Evolutionary conservation across 129 eudicot genomes (phyloP).

Genomic region (Sambucus nigra): DNA sequence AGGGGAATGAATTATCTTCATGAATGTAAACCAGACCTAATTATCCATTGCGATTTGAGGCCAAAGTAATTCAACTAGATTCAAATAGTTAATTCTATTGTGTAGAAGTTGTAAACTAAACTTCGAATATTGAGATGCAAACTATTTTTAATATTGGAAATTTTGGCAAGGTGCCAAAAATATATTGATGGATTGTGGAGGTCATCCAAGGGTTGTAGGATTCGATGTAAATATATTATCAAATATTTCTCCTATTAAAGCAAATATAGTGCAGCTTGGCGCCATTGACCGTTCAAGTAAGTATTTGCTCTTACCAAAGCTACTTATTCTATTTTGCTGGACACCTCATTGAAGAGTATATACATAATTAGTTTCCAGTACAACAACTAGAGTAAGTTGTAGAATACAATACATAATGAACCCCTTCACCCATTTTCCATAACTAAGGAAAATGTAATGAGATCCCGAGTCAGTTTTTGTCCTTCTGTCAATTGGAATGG

Average conservation of each 20-base stretch:
- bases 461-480: too few species aligned
- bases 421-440: too few species aligned
- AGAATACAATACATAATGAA: too few species aligned
- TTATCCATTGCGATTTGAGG: constrained; percentile 83
- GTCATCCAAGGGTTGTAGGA: constrained; percentile 84
- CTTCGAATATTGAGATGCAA: constrained; percentile 8
- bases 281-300: constrained; percentile 60
- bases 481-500: too few species aligned
- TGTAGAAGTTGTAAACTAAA: too few species aligned
- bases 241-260: constrained; percentile 59
- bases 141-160: constrained; percentile 65
- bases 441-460: too few species aligned
- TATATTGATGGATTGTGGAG: constrained; percentile 93
- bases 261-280: constrained; percentile 50
- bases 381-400: too few species aligned
- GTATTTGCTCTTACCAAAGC: constrained; percentile 7
- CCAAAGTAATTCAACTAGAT: constrained; percentile 90
- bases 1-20: constrained; percentile 98
- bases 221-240: constrained; percentile 61
- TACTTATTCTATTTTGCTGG: neutral
- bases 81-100: constrained; percentile 24
- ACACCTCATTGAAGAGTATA: too few species aligned
- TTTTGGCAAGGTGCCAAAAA: constrained; percentile 99
- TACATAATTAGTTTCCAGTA: too few species aligned
- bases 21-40: constrained; percentile 90